These are phyloP conservation scores for Podospora fimiseda DNA, from an alignment of 495 filamentous ascomycete genomes.

Conservation along the genomic window DNA sequence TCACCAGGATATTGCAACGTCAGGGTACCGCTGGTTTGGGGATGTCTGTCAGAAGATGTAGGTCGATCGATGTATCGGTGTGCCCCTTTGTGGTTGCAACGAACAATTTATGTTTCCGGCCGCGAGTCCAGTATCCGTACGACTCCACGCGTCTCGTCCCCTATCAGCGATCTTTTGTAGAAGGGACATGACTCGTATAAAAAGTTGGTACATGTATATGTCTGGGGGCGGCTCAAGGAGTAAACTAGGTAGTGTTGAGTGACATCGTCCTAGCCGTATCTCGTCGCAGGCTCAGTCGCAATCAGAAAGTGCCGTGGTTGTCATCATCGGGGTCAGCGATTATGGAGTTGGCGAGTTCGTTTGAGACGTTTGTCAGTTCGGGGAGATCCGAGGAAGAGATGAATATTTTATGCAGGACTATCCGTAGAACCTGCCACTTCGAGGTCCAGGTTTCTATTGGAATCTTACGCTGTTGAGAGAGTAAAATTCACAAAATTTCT, in stretches of 20 bases:
- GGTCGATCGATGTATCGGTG: neutral
- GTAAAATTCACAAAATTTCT: too few relatives aligned
- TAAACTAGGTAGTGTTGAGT: neutral
- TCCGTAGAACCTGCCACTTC: too few relatives aligned
- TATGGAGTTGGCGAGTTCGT: too few relatives aligned
- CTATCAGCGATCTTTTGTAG: neutral
- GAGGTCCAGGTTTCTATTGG: neutral
- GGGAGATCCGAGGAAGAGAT: neutral
- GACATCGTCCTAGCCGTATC: neutral
- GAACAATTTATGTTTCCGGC: neutral
- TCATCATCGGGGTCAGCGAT: too few relatives aligned
- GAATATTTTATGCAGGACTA: too few relatives aligned
- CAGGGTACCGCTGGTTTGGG: neutral
- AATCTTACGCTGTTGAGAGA: neutral
- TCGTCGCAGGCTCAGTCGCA: neutral
- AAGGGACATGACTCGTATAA: neutral
- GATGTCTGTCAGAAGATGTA: neutral
- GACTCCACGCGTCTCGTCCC: neutral
- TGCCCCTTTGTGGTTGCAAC: neutral
- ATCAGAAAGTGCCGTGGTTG: neutral
- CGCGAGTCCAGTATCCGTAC: neutral
- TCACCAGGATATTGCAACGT: slow-evolving; percentile 6
- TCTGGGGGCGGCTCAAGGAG: neutral
- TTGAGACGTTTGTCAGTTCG: neutral
- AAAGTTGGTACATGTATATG: neutral